Percentiles rank a stretch among this genome's conserved stretches.
Evolutionary conservation across 2,329 filamentous ascomycete genomes (phyloP).

Genomic region (Botrytis squamosa): DNA sequence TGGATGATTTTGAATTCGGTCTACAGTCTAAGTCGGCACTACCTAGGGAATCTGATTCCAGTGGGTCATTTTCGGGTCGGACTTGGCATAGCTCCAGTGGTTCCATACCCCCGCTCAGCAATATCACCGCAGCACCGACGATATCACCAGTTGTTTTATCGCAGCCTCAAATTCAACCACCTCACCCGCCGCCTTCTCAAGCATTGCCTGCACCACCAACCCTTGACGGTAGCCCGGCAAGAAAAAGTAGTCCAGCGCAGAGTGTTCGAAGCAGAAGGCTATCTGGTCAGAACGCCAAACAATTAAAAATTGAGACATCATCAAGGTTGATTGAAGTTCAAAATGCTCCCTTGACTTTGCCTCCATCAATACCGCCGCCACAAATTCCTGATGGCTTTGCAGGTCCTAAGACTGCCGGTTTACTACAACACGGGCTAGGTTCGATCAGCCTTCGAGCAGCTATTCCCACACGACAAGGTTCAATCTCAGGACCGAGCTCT

Average conservation of each 20-base stretch:
- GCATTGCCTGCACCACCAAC: conserved; percentile 43
- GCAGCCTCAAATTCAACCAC: conserved; percentile 31
- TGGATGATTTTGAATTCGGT: conserved; percentile 80
- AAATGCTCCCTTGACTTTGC: conserved; percentile 27
- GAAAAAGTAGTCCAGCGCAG: conserved; percentile 40
- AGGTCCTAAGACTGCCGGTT: conserved; percentile 35
- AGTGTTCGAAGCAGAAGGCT: conserved; percentile 73
- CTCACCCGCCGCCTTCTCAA: conserved; percentile 44
- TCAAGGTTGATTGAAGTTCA: conserved; percentile 25
- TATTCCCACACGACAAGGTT: conserved; percentile 33
- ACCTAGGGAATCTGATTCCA: conserved; percentile 79
- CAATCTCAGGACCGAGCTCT: conserved; percentile 35
- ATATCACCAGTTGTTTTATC: conserved; percentile 34
- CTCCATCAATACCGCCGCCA: conserved; percentile 35
- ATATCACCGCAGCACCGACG: conserved; percentile 59
- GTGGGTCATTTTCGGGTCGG: conserved; percentile 65
- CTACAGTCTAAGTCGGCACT: conserved; percentile 64
- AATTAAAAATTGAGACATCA: conserved; percentile 85
- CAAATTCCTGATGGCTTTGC: conserved; percentile 25
- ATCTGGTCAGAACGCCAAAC: conserved; percentile 76
- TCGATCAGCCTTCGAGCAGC: conserved; percentile 26
- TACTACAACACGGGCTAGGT: conserved; percentile 29
- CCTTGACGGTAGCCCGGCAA: conserved; percentile 4
- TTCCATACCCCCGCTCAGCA: conserved; percentile 70
- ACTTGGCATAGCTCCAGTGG: conserved; percentile 79